These are phyloP conservation scores for Gynandropsis gynandra DNA, from an alignment of 345 rosid species.

Conservation along the genomic window DNA sequence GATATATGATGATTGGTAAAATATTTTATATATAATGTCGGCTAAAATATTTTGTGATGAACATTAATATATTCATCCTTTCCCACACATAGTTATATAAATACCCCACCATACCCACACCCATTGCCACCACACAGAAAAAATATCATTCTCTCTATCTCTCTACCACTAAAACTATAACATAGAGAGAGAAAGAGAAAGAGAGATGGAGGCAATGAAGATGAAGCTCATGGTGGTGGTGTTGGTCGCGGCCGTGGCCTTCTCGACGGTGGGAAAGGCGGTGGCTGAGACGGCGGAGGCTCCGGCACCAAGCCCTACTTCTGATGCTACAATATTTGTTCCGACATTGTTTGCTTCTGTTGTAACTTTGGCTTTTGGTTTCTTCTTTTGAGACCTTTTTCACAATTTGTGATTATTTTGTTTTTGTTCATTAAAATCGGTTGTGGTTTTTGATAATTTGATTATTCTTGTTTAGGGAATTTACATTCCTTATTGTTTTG, in stretches of 20 bases:
- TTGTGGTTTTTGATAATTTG: too few relatives aligned
- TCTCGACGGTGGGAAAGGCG: constrained; percentile 20
- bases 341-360: constrained; percentile 31
- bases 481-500: too few relatives aligned
- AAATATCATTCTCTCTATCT: background rate
- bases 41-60: too few relatives aligned
- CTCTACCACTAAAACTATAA: background rate
- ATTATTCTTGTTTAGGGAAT: too few relatives aligned
- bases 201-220: constrained; percentile 28
- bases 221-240: constrained; percentile 25
- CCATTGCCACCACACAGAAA: constrained; percentile 13
- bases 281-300: constrained; percentile 25
- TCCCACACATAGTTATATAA: constrained; percentile 15
- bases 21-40: too few relatives aligned
- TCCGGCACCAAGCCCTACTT: constrained; percentile 36
- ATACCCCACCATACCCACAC: constrained; percentile 23
- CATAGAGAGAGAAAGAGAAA: constrained; percentile 5
- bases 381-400: constrained; percentile 23
- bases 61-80: too few relatives aligned
- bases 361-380: constrained; percentile 28
- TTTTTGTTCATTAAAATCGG: constrained; percentile 14
- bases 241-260: constrained; percentile 21
- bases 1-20: too few relatives aligned
- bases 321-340: constrained; percentile 30
- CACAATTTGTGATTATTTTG: constrained; percentile 17